Percentiles rank a stretch among this genome's conserved stretches.
Evolutionary conservation across 2,329 filamentous ascomycete genomes (phyloP).

Genomic region (Penicillium sp.): DNA sequence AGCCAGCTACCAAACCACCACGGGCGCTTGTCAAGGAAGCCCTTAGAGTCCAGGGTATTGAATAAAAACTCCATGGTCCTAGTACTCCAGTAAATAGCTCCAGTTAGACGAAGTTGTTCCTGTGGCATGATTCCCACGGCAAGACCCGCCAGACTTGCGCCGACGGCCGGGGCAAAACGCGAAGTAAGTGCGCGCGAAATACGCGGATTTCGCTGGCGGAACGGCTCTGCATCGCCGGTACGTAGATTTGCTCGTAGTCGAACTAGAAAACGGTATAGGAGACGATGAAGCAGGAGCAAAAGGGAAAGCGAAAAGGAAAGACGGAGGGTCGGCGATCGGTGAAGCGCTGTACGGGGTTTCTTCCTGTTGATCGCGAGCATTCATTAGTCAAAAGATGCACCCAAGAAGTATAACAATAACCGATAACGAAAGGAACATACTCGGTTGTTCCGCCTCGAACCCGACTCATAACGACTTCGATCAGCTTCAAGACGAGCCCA

Average conservation of each 20-base stretch:
- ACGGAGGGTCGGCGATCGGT: conserved; percentile 69
- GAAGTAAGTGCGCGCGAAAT: conserved; percentile 78
- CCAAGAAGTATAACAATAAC: not conserved
- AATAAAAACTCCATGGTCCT: conserved; percentile 84
- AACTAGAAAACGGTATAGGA: conserved; percentile 87
- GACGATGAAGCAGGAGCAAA: conserved; percentile 84
- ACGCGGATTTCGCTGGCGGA: conserved; percentile 80
- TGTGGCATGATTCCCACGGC: conserved; percentile 76
- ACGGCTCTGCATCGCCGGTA: conserved; percentile 77
- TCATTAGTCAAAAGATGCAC: not conserved
- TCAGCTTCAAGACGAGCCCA: conserved; percentile 66
- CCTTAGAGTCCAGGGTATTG: conserved; percentile 78
- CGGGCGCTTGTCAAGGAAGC: conserved; percentile 69
- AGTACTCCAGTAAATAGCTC: conserved; percentile 81
- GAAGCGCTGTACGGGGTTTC: conserved; percentile 44
- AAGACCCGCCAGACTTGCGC: conserved; percentile 83
- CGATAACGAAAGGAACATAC: conserved; percentile 27
- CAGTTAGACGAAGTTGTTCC: conserved; percentile 73
- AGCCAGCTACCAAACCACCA: conserved; percentile 88
- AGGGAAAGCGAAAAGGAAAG: conserved; percentile 82
- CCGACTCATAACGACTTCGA: conserved; percentile 53
- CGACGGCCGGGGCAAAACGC: conserved; percentile 82
- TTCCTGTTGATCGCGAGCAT: conserved; percentile 27
- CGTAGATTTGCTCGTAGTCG: conserved; percentile 78
- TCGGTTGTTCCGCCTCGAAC: conserved; percentile 26